Base-by-base conservation (phyloP, 306 rosid species). In the Quercus bicolor region DNA sequence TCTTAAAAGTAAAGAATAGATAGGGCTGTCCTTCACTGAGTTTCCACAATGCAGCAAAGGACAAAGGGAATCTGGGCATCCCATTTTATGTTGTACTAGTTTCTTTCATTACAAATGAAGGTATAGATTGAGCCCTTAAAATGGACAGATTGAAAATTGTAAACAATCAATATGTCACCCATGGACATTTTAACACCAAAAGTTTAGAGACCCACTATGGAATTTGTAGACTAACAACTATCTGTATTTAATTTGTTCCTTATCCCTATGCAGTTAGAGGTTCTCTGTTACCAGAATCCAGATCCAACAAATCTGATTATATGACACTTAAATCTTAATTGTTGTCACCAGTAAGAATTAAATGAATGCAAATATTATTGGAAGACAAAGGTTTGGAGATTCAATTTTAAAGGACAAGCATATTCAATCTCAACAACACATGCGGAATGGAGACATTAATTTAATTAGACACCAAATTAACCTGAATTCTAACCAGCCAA, bases 41-140 rank as follows among this genome's bases (percentile, higher is more conserved):
- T 26, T 28, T 18, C 55, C 65, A 54, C 31, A 73, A 76, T 56
- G 43, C 70, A 76, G 31, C 74, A 62, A n/a, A 73, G 24, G 72
- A 56, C n/a, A 71, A 21, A 68, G 21, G 28, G 28, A 12, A 59
- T 26, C 64, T 20, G 28, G 64, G 29, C 14, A 57, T 57, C 64
- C 65, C 24, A 11, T 9, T 12, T 23, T 23, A 23, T 59, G 65
- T 59, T 59, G 65, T 33, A 21, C 23, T 59, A 9, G 33, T 59
- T 59, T 57, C 64, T 57, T n/a, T 57, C 15, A 57, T 57, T 57
- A 57, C 23, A 57, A 57, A 57, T 21, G 64, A 18, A 19, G 3
- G 15, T 31, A 66, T 20, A 11, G 16, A 68, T 64, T 40, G n/a
- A 20, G 10, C 31, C 15, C 24, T 24, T 28, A 68, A 68, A 68